Evolutionary conservation across 805 yeast species (phyloP), one percentile per base, ranked within the genome.

Genomic region (Debaryomyces hansenii): DNA sequence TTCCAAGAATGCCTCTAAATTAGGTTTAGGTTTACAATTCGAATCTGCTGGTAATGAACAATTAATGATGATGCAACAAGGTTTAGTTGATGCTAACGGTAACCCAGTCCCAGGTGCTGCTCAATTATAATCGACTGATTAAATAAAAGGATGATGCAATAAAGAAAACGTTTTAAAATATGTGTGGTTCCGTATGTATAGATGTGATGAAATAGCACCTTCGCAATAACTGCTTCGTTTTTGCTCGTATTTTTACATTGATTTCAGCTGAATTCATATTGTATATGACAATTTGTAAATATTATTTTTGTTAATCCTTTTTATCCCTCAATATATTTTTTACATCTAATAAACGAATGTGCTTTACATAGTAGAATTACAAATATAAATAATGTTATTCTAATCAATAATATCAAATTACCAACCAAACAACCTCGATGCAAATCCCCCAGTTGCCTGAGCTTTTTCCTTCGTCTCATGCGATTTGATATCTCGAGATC

Each of bases 41-140:
- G 98, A 94, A 78, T 84, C 94, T 55, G 92, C 94, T 47, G 97
- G 97, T 64, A 84, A 87, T 62, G 96, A 91, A 75, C 94, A 89
- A 75, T 80, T 90, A 58, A 83, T 88, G 79, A 79, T 87, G 85
- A 84, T 86, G 90, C 95, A 87, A 75, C 90, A 86, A 71, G 92
- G 92, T 60, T 75, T 87, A 70, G 69, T 84, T 54, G 95, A 87
- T 64, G 86, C 84, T 56, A 83, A 87, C 62, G 95, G 94, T 63
- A 87, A 87, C 77, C 92, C 94, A 60, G 78, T 87, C 55, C 90
- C 86, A 60, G 89, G 89, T 60, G 88, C 87, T 50, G 87, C 87
- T 53, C 82, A 75, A 69, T 60, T 74, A 57, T 74, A 62, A 54
- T 43, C 44, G 40, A 18, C 16, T 44, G 46, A 46, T 42, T 21